A percentile compares a stretch with the other conserved stretches of the same genome.
Evolutionary conservation across 2,329 filamentous ascomycete genomes (phyloP).

Genomic region (Penicillium sclerotiorum): DNA sequence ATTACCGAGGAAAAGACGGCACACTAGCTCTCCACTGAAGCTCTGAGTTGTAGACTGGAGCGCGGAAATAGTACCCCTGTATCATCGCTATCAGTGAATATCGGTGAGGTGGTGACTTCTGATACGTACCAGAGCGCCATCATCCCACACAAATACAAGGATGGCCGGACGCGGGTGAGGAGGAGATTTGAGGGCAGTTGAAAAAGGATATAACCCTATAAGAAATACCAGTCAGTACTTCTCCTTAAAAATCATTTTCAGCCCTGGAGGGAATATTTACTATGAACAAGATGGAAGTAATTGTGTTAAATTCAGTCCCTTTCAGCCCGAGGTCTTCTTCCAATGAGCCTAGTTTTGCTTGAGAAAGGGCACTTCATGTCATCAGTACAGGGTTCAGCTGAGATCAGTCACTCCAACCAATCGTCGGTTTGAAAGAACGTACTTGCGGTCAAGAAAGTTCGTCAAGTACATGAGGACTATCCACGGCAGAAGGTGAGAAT

Average conservation of each 20-base stretch:
- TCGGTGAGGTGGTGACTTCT: too few species aligned
- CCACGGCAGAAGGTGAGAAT: background rate
- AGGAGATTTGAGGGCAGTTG: conserved; percentile 3
- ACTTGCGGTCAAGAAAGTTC: background rate
- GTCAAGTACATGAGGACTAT: background rate
- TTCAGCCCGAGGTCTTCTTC: background rate
- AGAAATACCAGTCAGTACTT: background rate
- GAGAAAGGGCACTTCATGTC: background rate
- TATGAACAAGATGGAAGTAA: background rate
- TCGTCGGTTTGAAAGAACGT: background rate
- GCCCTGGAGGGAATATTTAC: too few species aligned
- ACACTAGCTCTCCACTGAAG: background rate
- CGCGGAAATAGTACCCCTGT: background rate
- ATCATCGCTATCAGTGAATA: too few species aligned
- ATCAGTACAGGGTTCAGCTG: background rate
- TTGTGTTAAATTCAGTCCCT: background rate
- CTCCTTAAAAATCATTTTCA: too few species aligned
- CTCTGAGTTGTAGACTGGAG: background rate
- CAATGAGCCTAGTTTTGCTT: background rate
- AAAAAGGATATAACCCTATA: conserved; percentile 2
- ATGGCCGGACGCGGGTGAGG: conserved; percentile 5
- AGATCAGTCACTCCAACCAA: background rate
- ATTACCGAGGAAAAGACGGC: background rate
- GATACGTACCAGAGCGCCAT: background rate
- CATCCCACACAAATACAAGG: conserved; percentile 3